Evolutionary conservation across 257 asterid species (phyloP), one percentile per base, ranked within the genome.

Genomic region (Lavandula angustifolia): DNA sequence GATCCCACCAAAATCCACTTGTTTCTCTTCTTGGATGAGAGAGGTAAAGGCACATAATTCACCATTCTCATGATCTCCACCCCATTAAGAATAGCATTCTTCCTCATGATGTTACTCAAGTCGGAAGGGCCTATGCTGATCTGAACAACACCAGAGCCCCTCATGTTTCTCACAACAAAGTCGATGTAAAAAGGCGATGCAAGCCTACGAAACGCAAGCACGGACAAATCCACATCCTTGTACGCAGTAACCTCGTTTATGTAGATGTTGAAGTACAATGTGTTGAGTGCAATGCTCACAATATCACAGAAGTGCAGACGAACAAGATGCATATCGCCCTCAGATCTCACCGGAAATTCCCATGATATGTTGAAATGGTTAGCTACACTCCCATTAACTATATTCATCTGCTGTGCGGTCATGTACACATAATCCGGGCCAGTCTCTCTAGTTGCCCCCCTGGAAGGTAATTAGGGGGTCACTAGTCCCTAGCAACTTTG

Each of bases 391-490:
- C 78, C 75, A n/a, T 78, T 82, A 6, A 71, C 77, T 53, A 65
- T 68, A 55, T 88, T 86, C 95, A 88, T 88, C 41, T 88, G 75
- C 14, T 79, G 90, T 6, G 92, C 96, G 34, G 95, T 86, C 95
- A 81, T 84, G 66, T 86, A 88, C 3, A 88, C 95, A 44, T 56
- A 66, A 75, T 88, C 92, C 0, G 96, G 95, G 14, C 91, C 96
- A 58, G 16, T 78, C 57, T 88, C 96, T 48, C 76, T 60, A 4
- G 86, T 80, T 5, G 92, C 90, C 96, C 90, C 3, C 96, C 96
- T 0, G 52, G 76, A 44, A 78, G 85, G 69, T 84, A 88, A 43
- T 82, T 72, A 0, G 96, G 96, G 72, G 80, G 63, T 77, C 70
- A 44, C 64, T 62, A 12, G 86, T 82, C 17, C 17, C 47, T 16